phyloP scores from a whole-genome alignment of 768 basidiomycete genomes.

The Cantharellus anzutake region DNA sequence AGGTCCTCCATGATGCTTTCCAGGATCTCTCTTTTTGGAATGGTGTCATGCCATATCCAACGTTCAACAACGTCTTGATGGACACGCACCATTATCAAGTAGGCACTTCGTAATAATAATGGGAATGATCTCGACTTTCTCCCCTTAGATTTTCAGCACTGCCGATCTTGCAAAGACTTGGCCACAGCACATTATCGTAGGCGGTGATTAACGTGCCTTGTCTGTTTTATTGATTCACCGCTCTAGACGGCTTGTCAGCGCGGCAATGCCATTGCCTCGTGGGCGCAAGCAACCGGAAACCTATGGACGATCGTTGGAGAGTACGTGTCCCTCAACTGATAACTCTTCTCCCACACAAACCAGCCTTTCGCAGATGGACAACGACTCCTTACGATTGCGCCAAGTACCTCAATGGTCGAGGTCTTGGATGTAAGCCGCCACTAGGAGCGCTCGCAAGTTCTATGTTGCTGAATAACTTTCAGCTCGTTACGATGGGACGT shows the following conservation, averaged over 20 bases:
- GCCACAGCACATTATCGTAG: conserved; percentile 36
- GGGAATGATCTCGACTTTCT: not conserved
- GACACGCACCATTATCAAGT: conserved; percentile 30
- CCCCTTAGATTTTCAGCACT: conserved; percentile 37
- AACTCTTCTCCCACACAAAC: too few relatives aligned
- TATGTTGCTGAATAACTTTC: not conserved
- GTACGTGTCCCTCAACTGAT: conserved; percentile 33
- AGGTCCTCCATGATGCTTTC: conserved; percentile 65
- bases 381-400: conserved; percentile 34
- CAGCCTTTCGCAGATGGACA: too few relatives aligned
- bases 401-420: conserved; percentile 65
- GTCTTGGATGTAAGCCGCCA: conserved; percentile 26
- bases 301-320: conserved; percentile 81
- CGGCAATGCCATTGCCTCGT: conserved; percentile 27
- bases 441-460: not conserved
- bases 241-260: conserved; percentile 28
- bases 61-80: conserved; percentile 40
- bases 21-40: conserved; percentile 52
- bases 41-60: conserved; percentile 36
- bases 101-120: not conserved
- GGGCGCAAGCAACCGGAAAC: conserved; percentile 27
- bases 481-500: conserved; percentile 50
- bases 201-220: conserved; percentile 6
- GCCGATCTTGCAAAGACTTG: conserved; percentile 32
- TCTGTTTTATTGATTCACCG: not conserved